These are phyloP conservation scores for Rhizophora mangle DNA, from an alignment of 345 rosid species.

Conservation along the genomic window DNA sequence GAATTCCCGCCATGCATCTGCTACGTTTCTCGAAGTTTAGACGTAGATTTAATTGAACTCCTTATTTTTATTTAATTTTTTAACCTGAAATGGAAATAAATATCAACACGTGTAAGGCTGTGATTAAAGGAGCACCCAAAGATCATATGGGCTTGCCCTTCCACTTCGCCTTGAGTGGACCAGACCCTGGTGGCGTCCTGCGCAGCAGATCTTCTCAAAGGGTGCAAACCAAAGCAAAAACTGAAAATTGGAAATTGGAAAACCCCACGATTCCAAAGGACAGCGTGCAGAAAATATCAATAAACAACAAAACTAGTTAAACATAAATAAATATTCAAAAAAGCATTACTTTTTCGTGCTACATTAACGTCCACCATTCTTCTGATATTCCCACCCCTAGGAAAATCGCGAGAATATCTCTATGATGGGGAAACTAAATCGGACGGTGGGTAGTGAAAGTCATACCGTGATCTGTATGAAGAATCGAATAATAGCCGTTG, in stretches of 20 bases:
- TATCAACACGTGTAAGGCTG: conserved; percentile 1
- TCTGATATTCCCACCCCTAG: neutral
- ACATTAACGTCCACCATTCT: neutral
- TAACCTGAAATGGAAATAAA: neutral
- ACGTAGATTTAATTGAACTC: neutral
- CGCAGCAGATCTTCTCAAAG: conserved; percentile 13
- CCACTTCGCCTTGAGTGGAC: conserved; percentile 21
- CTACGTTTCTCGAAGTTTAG: neutral
- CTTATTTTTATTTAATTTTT: too few relatives aligned
- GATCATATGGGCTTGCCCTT: conserved; percentile 16
- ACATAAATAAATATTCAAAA: neutral
- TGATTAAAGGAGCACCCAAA: conserved; percentile 15
- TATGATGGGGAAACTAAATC: neutral
- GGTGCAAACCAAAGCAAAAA: conserved; percentile 1
- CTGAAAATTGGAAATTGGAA: conserved; percentile 1
- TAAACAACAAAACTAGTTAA: conserved; percentile 2
- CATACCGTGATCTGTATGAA: neutral
- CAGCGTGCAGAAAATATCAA: conserved; percentile 43
- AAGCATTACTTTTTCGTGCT: neutral
- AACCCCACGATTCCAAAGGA: conserved; percentile 19
- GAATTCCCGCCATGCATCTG: conserved; percentile 12
- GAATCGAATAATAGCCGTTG: conserved; percentile 45
- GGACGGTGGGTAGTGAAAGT: neutral
- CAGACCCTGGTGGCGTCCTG: conserved; percentile 19
- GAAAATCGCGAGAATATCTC: neutral